Conservation (phyloP, 352 stramenopile genomes). For the Globisporangium recalcitrans region DNA sequence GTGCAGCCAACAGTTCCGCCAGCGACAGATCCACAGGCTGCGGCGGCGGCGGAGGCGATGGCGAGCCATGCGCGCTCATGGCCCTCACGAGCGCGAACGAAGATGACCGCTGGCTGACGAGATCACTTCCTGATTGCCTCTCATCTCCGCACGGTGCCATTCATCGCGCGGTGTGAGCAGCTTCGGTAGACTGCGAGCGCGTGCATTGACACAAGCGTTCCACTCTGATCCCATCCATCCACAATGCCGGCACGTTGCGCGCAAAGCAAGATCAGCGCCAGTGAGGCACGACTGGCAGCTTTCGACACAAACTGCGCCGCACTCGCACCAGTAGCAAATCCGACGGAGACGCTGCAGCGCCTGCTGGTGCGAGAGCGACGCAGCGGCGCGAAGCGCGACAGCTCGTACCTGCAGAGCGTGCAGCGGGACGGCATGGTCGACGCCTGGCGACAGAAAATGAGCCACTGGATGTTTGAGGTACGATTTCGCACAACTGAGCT, state of each 20-base stretch:
- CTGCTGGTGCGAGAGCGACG: constrained; percentile 8
- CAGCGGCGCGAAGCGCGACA: not conserved
- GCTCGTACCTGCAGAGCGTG: constrained; percentile 25
- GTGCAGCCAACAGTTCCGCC: constrained; percentile 13
- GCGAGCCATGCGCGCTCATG: not conserved
- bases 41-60: too few species aligned
- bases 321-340: not conserved
- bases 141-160: not conserved
- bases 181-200: not conserved
- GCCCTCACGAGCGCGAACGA: not conserved
- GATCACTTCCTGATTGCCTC: constrained; percentile 8
- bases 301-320: not conserved
- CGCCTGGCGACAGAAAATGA: constrained; percentile 39
- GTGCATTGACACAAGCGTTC: not conserved
- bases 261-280: not conserved
- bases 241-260: not conserved
- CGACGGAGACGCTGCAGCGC: constrained; percentile 13
- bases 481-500: not conserved
- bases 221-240: not conserved
- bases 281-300: not conserved
- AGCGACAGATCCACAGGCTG: constrained; percentile 7
- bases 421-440: constrained; percentile 40
- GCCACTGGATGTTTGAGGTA: constrained; percentile 48
- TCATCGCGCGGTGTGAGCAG: not conserved
- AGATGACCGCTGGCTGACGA: not conserved